A percentile compares a stretch with the other conserved stretches of the same genome.
These are phyloP conservation scores for Dactylella cylindrospora DNA, from an alignment of 2,329 filamentous ascomycete genomes.

Conservation along the genomic window DNA sequence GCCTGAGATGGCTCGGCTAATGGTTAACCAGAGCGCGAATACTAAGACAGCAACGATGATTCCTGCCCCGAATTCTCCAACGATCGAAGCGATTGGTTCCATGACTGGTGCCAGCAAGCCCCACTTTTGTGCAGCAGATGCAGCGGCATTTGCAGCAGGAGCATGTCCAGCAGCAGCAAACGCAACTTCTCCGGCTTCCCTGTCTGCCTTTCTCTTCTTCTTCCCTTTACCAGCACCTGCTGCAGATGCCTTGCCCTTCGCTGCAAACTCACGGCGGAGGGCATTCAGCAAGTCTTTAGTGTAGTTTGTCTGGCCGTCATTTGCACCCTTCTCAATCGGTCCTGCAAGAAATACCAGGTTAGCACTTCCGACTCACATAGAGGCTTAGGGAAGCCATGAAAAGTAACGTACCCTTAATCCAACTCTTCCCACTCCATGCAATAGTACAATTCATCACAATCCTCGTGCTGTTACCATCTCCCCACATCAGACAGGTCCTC, in stretches of 20 bases:
- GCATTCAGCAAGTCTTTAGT: constrained; percentile 76
- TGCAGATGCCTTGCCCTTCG: constrained; percentile 59
- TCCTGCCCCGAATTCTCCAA: constrained; percentile 68
- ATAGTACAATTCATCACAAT: constrained; percentile 85
- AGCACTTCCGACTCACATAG: constrained; percentile 8
- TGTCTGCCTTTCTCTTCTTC: constrained; percentile 61
- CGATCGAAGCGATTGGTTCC: constrained; percentile 50
- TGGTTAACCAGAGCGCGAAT: constrained; percentile 72
- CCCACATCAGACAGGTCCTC: constrained; percentile 92
- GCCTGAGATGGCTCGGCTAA: constrained; percentile 55
- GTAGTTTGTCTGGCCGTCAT: constrained; percentile 82
- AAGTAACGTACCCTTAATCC: constrained; percentile 75
- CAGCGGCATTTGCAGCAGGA: constrained; percentile 48
- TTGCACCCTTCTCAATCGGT: constrained; percentile 92
- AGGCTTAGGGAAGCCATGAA: not conserved
- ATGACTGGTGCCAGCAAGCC: constrained; percentile 49
- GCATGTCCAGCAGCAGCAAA: constrained; percentile 52
- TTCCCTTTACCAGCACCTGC: constrained; percentile 52
- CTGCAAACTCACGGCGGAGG: constrained; percentile 71
- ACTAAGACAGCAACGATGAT: constrained; percentile 77
- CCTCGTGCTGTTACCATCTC: constrained; percentile 61
- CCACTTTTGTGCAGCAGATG: constrained; percentile 45
- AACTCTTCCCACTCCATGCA: constrained; percentile 97
- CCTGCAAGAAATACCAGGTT: constrained; percentile 57
- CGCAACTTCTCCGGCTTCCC: constrained; percentile 55